Evolutionary conservation across 2,329 filamentous ascomycete species (phyloP), one percentile per base, ranked within the genome.

Genomic region (Alternaria dauci): DNA sequence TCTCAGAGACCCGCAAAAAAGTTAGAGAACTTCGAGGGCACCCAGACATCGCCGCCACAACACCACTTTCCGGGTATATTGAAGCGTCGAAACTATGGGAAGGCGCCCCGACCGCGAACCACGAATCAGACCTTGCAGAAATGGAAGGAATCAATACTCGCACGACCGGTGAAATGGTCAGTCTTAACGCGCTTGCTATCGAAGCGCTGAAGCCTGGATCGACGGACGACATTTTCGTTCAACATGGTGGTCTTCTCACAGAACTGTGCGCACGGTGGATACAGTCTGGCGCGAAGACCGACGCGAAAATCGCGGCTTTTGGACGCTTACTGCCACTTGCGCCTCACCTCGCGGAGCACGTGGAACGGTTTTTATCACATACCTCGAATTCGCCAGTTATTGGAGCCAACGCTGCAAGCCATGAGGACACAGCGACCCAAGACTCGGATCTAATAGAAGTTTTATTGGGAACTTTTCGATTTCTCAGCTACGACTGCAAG

Each of bases 251-350:
- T 63, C 81, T 94, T 41, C 92, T 95, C 71, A 87, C 92, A 69
- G 94, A 97, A 78, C 83, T 96, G 51, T 92, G 91, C 78, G 91
- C 93, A 63, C 85, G 91, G 82, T 96, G 93, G 93, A 82, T 91
- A 44, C 82, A 71, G 77, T 81, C 75, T 70, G 81, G 67, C 59
- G 70, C 64, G 38, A 62, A 71, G 41, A 77, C 75, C 34, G 72
- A 70, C 60, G 75, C 68, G 8, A 76, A 76, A 68, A 85, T 94
- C 65, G 85, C 89, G 57, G 90, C 91, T 32, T 91, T 97, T 80
- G 90, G 91, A 62, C 87, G 91, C 72, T 85, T 97, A 64, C 78
- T 97, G 70, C 92, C 93, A 18, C 89, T 95, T 82, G 91, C 91
- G 67, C 91, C 93, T 52, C 88, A 94, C 74, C 83, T 98, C 43